Conservation (phyloP, 345 rosid species). For the Murraya paniculata region DNA sequence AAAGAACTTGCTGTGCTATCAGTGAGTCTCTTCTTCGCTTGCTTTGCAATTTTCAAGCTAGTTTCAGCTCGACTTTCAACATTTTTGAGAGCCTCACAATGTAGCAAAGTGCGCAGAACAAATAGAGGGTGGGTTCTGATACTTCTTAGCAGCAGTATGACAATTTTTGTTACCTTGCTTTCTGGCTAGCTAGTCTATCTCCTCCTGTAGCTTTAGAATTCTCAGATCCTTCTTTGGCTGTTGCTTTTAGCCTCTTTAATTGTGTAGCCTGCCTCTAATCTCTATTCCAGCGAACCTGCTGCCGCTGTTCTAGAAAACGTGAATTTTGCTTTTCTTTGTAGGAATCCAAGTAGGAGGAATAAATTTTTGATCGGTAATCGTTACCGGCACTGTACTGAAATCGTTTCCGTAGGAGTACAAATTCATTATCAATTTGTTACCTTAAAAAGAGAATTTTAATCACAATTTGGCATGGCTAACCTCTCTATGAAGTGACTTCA, state of each 20-base stretch:
- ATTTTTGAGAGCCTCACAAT: conserved; percentile 28
- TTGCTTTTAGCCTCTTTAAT: background rate
- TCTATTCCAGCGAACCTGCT: background rate
- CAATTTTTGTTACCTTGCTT: conserved; percentile 69
- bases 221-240: background rate
- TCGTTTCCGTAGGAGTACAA: background rate
- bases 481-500: background rate
- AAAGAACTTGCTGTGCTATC: conserved; percentile 67
- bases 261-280: background rate
- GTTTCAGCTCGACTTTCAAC: conserved; percentile 41
- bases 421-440: background rate
- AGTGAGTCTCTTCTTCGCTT: conserved; percentile 60
- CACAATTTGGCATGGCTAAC: background rate
- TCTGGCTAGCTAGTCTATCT: conserved; percentile 36
- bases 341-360: background rate
- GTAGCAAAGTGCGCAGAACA: conserved; percentile 33
- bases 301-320: background rate
- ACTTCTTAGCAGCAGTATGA: conserved; percentile 75
- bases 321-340: background rate
- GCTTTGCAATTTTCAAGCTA: conserved; percentile 58
- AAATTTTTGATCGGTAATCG: background rate
- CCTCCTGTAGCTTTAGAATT: conserved; percentile 3
- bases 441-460: background rate
- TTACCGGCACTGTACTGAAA: background rate
- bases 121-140: conserved; percentile 76